Conservation (phyloP, 805 yeast genomes). For the Candida namnaoensis region DNA sequence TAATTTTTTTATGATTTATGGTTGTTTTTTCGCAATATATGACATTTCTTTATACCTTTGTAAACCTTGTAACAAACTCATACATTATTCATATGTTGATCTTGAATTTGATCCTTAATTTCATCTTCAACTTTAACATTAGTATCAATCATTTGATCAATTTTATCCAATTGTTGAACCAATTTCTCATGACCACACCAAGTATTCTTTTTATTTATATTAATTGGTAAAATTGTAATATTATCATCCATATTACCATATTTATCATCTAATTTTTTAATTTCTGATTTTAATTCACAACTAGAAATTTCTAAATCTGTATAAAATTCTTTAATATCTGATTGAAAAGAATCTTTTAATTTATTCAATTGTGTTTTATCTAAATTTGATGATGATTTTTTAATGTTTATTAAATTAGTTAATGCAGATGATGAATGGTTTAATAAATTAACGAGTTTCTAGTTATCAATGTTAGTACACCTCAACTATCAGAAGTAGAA, state of each 20-base stretch:
- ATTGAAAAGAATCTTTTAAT: conserved; percentile 30
- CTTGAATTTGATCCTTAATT: not conserved
- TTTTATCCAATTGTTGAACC: conserved; percentile 31
- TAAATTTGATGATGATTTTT: conserved; percentile 15
- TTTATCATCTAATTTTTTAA: conserved; percentile 53
- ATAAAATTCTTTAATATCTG: conserved; percentile 40
- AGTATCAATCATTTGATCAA: conserved; percentile 19
- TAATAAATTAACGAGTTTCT: conserved; percentile 40
- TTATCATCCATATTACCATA: conserved; percentile 38
- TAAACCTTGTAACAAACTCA: too few species aligned
- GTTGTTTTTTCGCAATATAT: too few species aligned
- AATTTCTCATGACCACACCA: conserved; percentile 55
- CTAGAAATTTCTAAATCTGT: conserved; percentile 49
- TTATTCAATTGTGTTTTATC: conserved; percentile 11
- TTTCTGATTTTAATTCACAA: conserved; percentile 53
- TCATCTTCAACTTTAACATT: not conserved
- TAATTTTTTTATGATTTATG: not conserved
- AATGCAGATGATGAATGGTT: conserved; percentile 40
- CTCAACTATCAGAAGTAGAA: too few species aligned
- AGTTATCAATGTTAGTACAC: not conserved
- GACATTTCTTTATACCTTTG: too few species aligned
- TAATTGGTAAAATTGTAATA: conserved; percentile 55
- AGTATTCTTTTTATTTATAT: conserved; percentile 63
- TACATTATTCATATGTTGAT: too few species aligned
- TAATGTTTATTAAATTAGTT: conserved; percentile 27